Conservation (phyloP, 108 stramenopile genomes). For the Cylindrotheca fusiformis region DNA sequence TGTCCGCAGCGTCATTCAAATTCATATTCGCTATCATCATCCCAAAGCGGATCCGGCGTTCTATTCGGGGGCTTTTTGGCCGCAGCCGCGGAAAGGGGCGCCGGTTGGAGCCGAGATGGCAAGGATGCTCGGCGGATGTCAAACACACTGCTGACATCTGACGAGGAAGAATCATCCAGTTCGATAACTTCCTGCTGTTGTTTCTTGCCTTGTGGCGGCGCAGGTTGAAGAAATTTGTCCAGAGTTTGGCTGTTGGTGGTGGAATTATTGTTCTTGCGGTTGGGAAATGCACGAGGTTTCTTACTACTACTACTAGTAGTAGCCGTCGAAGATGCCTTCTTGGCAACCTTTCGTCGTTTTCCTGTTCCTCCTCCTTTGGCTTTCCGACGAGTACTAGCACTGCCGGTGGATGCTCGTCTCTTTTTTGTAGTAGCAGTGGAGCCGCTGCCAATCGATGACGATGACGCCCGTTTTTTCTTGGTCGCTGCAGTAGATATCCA, state of each 20-base stretch:
- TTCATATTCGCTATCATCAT: slow-evolving; percentile 24
- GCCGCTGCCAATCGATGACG: too few relatives aligned
- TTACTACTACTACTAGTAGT: not conserved
- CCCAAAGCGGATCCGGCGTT: not conserved
- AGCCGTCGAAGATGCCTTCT: not conserved
- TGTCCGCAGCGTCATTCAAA: too few relatives aligned
- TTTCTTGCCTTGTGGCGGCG: not conserved
- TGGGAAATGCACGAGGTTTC: not conserved
- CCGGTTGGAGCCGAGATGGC: not conserved
- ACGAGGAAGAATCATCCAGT: slow-evolving; percentile 24
- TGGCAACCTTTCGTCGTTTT: not conserved
- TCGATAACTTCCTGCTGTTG: slow-evolving; percentile 42
- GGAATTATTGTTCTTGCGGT: too few relatives aligned
- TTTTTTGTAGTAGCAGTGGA: slow-evolving; percentile 18
- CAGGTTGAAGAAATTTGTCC: not conserved
- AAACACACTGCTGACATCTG: not conserved
- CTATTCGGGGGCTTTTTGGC: not conserved
- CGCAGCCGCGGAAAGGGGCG: not conserved
- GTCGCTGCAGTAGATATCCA: too few relatives aligned
- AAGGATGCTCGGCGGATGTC: not conserved
- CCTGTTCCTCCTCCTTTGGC: not conserved
- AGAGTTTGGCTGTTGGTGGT: not conserved
- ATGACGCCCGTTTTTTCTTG: slow-evolving; percentile 8
- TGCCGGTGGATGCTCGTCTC: slow-evolving; percentile 1
- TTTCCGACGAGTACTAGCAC: not conserved